These are phyloP conservation scores for Fusarium citri DNA, from an alignment of 2,329 filamentous ascomycete species.

Conservation along the genomic window DNA sequence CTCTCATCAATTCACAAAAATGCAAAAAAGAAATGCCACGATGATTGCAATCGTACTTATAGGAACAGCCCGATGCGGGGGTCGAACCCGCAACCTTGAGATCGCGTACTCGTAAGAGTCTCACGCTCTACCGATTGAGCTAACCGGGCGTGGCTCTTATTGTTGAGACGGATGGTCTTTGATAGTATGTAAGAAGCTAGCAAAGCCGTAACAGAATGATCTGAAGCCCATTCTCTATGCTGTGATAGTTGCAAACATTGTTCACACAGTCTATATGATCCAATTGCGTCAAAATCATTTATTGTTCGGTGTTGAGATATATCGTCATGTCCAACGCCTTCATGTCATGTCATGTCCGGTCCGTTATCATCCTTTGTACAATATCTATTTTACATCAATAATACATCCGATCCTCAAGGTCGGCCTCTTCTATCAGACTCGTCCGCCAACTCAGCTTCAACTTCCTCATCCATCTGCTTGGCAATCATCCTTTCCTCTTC, in stretches of 20 bases:
- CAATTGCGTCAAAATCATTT: not conserved
- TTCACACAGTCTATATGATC: not conserved
- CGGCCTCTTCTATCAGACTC: constrained; percentile 28
- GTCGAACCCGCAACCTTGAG: constrained; percentile 69
- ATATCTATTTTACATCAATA: constrained; percentile 33
- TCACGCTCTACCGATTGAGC: constrained; percentile 69
- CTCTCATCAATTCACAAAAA: not conserved
- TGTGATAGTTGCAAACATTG: not conserved
- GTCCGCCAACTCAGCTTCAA: constrained; percentile 44
- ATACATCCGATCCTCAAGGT: constrained; percentile 18
- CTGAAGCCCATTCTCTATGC: too few species aligned
- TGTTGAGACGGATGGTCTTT: not conserved
- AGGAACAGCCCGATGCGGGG: constrained; percentile 57
- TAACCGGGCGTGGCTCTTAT: constrained; percentile 50
- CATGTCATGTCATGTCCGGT: constrained; percentile 26
- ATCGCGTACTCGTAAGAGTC: constrained; percentile 67
- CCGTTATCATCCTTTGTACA: constrained; percentile 32
- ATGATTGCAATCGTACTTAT: constrained; percentile 41
- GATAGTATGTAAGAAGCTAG: not conserved
- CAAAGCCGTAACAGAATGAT: rapidly evolving
- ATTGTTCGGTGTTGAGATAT: constrained; percentile 39
- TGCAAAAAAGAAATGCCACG: constrained; percentile 37
- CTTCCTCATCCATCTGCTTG: constrained; percentile 50
- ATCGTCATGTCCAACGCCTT: constrained; percentile 29
- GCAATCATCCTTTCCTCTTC: constrained; percentile 48